Base-by-base conservation (phyloP, 441 rosid species). In the Melastoma candidum region DNA sequence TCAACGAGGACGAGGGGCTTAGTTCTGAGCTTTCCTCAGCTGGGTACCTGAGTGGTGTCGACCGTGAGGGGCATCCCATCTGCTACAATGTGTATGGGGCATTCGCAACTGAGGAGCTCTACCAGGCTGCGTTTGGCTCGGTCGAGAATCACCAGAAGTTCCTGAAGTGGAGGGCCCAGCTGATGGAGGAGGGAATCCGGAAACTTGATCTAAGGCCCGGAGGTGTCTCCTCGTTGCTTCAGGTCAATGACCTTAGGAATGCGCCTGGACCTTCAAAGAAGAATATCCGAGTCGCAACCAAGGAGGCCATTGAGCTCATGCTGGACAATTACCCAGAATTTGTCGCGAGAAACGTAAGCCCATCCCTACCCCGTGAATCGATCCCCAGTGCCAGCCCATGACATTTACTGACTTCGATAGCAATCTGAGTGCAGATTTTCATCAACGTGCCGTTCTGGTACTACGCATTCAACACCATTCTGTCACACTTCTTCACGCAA, bases 381-480 rank as follows among this genome's bases (percentile, higher is more conserved):
- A 3, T 7, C 43, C 25, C 17, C 5, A 27, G 39, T 12, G 11
- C 26, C 1, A 3, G 14, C 47, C 25, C 14, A 0, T 4, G 13
- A 17, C 22, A 49, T 59, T 22, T 26, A 47, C n/a, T 25, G 2
- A 10, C n/a, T 57, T 44, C 14, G 12, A 11, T 56, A 4, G 5
- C 25, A 22, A 24, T 53, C 41, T 49, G 27, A 9, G 41, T 60
- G 76, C 70, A 87, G 93, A 72, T 87, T 39, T 70, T 87, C 69
- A 78, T 85, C 25, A 85, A 88, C 63, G 96, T 71, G 14, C 97
- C 95, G 8, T 88, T 81, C 71, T 83, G 89, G 95, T 81, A 71
- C 70, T 85, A 81, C 43, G 92, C 90, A 47, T 48, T 80, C 26
- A 74, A 67, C 49, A 71, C 92, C 11, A 51, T 88, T 52, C 26